Percentiles rank a stretch among this genome's conserved stretches.
These are phyloP conservation scores for Rhizomucor miehei DNA, from an alignment of 371 early-diverging fungal genomes.

Conservation along the genomic window DNA sequence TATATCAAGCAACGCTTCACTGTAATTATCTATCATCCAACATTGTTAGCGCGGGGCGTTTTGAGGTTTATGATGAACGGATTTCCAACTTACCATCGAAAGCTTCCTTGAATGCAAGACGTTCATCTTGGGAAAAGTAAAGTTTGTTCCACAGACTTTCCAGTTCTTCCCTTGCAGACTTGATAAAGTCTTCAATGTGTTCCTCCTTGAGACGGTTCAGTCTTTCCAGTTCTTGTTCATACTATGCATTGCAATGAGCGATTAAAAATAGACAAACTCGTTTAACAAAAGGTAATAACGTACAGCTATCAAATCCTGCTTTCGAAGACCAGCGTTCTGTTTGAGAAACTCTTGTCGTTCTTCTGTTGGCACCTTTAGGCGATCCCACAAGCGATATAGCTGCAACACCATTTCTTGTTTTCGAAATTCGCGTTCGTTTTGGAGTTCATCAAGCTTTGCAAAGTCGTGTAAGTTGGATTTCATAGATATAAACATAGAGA, in stretches of 20 bases:
- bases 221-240: constrained; percentile 28
- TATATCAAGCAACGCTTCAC: constrained; percentile 21
- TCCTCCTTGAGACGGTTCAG: constrained; percentile 32
- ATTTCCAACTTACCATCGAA: constrained; percentile 18
- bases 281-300: not conserved
- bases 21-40: constrained; percentile 19
- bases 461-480: not conserved
- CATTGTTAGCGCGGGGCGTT: too few relatives aligned
- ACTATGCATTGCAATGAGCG: constrained; percentile 7
- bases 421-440: constrained; percentile 30
- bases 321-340: constrained; percentile 22
- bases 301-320: constrained; percentile 28
- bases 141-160: constrained; percentile 35
- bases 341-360: constrained; percentile 23
- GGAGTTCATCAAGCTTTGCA: constrained; percentile 25
- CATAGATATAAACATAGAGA: not conserved
- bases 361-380: constrained; percentile 23
- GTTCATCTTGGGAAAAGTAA: constrained; percentile 32
- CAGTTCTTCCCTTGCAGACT: constrained; percentile 32
- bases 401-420: constrained; percentile 29
- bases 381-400: constrained; percentile 37
- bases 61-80: too few relatives aligned
- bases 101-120: constrained; percentile 26
- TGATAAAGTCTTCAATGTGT: constrained; percentile 37
- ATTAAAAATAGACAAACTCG: not conserved